Conservation (phyloP, 495 filamentous ascomycete genomes). For the Parachaetomium inaequale region DNA sequence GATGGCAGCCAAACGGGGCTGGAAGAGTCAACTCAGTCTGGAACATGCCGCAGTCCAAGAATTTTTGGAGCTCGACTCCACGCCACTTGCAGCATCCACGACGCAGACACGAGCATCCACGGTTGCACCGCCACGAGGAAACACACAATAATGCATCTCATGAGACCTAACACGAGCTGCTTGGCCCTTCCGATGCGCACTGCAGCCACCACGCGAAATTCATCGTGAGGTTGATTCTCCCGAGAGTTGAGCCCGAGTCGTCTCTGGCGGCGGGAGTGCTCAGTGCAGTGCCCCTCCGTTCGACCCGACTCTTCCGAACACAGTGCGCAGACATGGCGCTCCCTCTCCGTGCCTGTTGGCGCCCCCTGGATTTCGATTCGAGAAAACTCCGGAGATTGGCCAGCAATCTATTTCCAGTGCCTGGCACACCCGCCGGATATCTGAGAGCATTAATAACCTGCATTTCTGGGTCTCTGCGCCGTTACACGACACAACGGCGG, state of each 20-base stretch:
- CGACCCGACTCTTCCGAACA: constrained; percentile 22
- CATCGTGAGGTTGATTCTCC: background rate
- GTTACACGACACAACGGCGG: background rate
- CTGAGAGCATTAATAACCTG: background rate
- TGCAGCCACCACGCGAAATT: background rate
- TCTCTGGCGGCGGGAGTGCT: no score
- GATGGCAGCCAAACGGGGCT: no score
- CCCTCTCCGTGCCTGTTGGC: constrained; percentile 5
- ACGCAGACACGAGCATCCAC: constrained; percentile 1
- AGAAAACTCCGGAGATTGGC: background rate
- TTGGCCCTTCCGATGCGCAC: background rate
- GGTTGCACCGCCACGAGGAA: constrained; percentile 1
- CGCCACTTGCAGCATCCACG: no score
- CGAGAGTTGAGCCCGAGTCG: background rate
- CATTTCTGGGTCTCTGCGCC: background rate
- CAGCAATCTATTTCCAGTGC: constrained; percentile 23
- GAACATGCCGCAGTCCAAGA: background rate
- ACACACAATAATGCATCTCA: background rate
- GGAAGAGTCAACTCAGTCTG: no score
- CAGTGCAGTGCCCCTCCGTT: background rate
- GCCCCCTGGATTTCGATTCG: background rate
- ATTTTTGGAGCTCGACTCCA: background rate
- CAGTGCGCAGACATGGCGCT: constrained; percentile 16
- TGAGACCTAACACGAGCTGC: background rate
- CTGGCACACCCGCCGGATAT: background rate